phyloP scores from a whole-genome alignment of 2,329 filamentous ascomycete genomes.

The Aspergillus candidus region DNA sequence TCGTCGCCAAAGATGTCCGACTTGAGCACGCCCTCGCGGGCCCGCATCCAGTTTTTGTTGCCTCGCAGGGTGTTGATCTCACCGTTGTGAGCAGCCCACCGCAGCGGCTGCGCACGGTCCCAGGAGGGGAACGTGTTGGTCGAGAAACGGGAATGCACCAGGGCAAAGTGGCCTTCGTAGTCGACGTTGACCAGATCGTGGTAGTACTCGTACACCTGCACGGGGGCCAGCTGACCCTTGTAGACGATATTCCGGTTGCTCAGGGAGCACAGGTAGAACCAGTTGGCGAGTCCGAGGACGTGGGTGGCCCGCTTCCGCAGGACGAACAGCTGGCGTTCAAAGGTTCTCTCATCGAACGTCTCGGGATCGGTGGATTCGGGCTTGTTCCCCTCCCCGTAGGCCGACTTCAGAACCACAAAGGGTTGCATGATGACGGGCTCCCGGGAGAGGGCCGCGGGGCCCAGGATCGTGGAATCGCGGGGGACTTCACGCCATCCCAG shows the following conservation, averaged over 20 bases:
- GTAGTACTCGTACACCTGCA: slow-evolving; percentile 97
- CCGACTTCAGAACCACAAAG: slow-evolving; percentile 80
- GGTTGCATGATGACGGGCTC: slow-evolving; percentile 95
- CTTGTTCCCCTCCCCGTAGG: slow-evolving; percentile 74
- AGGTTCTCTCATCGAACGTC: slow-evolving; percentile 74
- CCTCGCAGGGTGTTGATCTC: slow-evolving; percentile 96
- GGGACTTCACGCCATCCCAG: slow-evolving; percentile 96
- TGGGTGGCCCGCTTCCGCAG: slow-evolving; percentile 92
- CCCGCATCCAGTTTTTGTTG: slow-evolving; percentile 99
- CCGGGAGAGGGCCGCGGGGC: slow-evolving; percentile 84
- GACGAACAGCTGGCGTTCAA: slow-evolving; percentile 90
- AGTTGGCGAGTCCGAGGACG: slow-evolving; percentile 91
- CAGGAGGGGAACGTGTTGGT: slow-evolving; percentile 98
- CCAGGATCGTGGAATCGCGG: slow-evolving; percentile 85
- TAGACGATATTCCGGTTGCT: slow-evolving; percentile 99
- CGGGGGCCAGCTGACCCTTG: slow-evolving; percentile 90
- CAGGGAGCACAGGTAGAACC: slow-evolving; percentile 96
- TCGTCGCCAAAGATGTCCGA: slow-evolving; percentile 90
- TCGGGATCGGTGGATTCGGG: slow-evolving; percentile 73
- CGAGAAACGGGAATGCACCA: slow-evolving; percentile 95
- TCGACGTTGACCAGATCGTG: slow-evolving; percentile 95
- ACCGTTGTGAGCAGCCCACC: slow-evolving; percentile 97
- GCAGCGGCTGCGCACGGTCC: slow-evolving; percentile 92
- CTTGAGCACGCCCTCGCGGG: slow-evolving; percentile 88
- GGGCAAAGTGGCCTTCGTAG: slow-evolving; percentile 92